phyloP scores from a whole-genome alignment of 805 yeast species.

The Wickerhamomyces subpelliculosus region DNA sequence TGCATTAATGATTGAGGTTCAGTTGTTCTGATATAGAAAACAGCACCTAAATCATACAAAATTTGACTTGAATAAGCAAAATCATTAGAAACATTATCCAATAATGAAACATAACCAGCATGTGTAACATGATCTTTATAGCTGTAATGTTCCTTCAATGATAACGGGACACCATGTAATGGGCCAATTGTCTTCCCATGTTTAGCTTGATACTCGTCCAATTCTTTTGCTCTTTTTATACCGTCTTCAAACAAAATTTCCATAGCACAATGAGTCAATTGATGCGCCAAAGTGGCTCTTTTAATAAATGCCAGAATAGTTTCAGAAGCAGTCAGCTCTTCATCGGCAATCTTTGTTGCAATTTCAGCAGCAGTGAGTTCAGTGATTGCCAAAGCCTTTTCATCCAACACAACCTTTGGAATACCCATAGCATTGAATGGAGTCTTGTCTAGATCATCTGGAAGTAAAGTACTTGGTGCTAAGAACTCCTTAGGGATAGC shows the following conservation, averaged over 20 bases:
- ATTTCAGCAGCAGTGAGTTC: constrained; percentile 14
- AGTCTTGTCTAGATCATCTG: constrained; percentile 14
- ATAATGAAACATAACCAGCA: constrained; percentile 50
- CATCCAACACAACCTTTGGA: constrained; percentile 15
- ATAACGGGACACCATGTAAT: constrained; percentile 62
- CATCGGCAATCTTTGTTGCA: constrained; percentile 10
- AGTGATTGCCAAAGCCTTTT: constrained; percentile 14
- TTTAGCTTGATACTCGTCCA: constrained; percentile 43
- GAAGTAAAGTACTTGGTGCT: constrained; percentile 14
- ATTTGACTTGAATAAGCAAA: constrained; percentile 43
- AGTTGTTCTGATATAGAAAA: constrained; percentile 57
- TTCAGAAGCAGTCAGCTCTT: constrained; percentile 16
- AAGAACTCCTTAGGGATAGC: constrained; percentile 19
- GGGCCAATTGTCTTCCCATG: constrained; percentile 57
- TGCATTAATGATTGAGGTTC: constrained; percentile 71
- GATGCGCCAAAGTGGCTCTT: constrained; percentile 59
- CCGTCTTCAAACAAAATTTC: constrained; percentile 63
- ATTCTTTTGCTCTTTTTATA: constrained; percentile 43
- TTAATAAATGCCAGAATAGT: constrained; percentile 19
- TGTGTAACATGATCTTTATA: constrained; percentile 48
- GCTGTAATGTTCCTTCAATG: constrained; percentile 59
- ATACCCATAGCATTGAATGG: constrained; percentile 17
- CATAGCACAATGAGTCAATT: constrained; percentile 51
- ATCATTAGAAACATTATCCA: constrained; percentile 39
- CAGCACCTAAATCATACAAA: constrained; percentile 32